These are phyloP conservation scores for Globisporangium uncinulatum DNA, from an alignment of 352 stramenopile species.

Conservation along the genomic window DNA sequence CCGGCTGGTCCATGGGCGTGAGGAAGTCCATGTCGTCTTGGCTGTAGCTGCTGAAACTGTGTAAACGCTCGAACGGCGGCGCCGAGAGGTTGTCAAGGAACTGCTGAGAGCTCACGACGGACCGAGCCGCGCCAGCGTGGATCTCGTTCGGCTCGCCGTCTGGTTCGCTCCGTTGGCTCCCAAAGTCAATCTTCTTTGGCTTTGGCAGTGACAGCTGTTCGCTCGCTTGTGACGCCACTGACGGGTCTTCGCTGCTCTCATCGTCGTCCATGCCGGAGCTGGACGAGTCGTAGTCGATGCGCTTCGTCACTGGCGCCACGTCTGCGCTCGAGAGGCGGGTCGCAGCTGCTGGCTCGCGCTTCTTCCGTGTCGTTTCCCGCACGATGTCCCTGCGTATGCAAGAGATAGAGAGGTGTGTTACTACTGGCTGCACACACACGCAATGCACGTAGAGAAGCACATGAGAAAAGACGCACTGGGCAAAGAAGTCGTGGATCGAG, in stretches of 20 bases:
- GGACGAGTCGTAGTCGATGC: conserved; percentile 69
- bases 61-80: conserved; percentile 21
- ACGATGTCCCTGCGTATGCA: conserved; percentile 14
- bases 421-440: background rate
- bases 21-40: conserved; percentile 85
- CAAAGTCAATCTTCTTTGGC: conserved; percentile 81
- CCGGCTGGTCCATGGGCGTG: conserved; percentile 75
- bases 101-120: conserved; percentile 24
- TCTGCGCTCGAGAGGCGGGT: conserved; percentile 20
- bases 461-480: conserved; percentile 23
- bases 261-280: conserved; percentile 39
- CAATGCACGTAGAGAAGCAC: background rate
- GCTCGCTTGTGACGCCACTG: background rate
- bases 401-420: background rate
- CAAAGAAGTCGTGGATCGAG: conserved; percentile 85
- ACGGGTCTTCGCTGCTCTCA: conserved; percentile 29
- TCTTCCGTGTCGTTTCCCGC: conserved; percentile 30
- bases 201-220: conserved; percentile 18
- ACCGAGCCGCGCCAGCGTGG: background rate
- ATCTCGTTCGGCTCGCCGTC: conserved; percentile 42
- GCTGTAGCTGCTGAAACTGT: conserved; percentile 40
- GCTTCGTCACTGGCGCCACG: conserved; percentile 50
- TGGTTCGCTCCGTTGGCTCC: conserved; percentile 66
- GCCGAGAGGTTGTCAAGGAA: conserved; percentile 23
- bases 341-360: conserved; percentile 15